These are phyloP conservation scores for Gossypium schwendimanii DNA, from an alignment of 441 rosid genomes.

Conservation along the genomic window DNA sequence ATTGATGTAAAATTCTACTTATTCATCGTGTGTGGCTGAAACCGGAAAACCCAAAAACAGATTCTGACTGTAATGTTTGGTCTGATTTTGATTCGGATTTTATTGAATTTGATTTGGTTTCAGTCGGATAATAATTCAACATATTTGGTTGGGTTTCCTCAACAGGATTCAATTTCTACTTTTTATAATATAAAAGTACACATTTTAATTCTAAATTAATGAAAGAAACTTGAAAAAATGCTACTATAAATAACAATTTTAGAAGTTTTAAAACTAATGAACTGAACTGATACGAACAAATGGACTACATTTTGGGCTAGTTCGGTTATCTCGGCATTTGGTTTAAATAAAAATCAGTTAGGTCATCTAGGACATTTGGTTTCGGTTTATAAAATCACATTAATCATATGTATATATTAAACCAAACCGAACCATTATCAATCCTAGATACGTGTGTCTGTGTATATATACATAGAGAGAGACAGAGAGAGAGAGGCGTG, in stretches of 20 bases:
- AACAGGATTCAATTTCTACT: too few species aligned
- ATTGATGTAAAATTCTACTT: background rate
- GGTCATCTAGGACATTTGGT: background rate
- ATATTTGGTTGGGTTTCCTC: background rate
- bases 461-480: background rate
- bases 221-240: too few species aligned
- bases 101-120: background rate
- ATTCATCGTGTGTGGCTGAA: background rate
- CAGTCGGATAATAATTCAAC: background rate
- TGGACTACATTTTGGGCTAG: too few species aligned
- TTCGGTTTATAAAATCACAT: background rate
- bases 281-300: too few species aligned
- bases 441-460: background rate
- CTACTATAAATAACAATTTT: too few species aligned
- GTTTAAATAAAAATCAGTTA: too few species aligned
- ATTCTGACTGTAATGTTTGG: background rate
- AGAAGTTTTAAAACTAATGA: too few species aligned
- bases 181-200: too few species aligned
- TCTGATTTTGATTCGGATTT: background rate
- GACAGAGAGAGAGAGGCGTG: slow-evolving; percentile 12
- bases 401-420: background rate
- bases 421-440: background rate
- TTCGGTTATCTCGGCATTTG: too few species aligned
- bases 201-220: too few species aligned
- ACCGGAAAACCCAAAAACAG: background rate